Evolutionary conservation across 495 filamentous ascomycete species (phyloP).

Genomic region (Mycothermus thermophilus): DNA sequence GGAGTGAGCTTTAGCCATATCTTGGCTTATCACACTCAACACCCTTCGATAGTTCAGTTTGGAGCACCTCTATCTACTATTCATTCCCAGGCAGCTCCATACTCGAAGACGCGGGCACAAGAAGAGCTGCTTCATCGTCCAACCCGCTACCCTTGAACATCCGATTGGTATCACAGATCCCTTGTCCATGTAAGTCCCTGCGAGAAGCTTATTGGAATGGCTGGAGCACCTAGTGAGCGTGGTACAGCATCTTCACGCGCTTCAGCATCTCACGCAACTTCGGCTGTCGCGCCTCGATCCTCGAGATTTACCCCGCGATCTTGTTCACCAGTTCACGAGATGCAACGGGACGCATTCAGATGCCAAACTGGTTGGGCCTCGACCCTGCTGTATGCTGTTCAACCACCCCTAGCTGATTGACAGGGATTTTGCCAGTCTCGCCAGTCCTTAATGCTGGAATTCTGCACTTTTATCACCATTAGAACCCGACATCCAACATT

Average conservation of each 20-base stretch:
- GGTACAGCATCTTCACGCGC: constrained; percentile 27
- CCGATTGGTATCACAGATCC: too few relatives aligned
- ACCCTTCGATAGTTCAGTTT: constrained; percentile 14
- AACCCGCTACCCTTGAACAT: too few relatives aligned
- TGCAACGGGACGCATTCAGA: constrained; percentile 19
- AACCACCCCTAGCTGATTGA: too few relatives aligned
- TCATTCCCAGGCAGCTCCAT: too few relatives aligned
- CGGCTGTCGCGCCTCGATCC: constrained; percentile 14
- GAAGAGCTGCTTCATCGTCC: too few relatives aligned
- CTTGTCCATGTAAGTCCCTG: too few relatives aligned
- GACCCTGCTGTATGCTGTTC: constrained; percentile 26
- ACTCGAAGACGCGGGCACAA: too few relatives aligned
- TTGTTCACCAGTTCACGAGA: constrained; percentile 20
- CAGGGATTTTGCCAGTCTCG: too few relatives aligned
- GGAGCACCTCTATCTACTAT: not conserved
- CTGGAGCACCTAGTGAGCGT: constrained; percentile 4
- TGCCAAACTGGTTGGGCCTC: constrained; percentile 21
- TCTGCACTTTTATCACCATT: too few relatives aligned
- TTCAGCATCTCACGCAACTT: constrained; percentile 10
- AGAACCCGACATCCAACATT: constrained; percentile 16
- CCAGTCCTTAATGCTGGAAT: too few relatives aligned
- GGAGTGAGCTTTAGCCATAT: constrained; percentile 14
- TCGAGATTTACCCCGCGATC: constrained; percentile 26
- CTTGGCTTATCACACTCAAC: constrained; percentile 5
- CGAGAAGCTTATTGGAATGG: too few relatives aligned